Conservation (phyloP, 805 yeast species). For the Saccharomycopsis vini region DNA sequence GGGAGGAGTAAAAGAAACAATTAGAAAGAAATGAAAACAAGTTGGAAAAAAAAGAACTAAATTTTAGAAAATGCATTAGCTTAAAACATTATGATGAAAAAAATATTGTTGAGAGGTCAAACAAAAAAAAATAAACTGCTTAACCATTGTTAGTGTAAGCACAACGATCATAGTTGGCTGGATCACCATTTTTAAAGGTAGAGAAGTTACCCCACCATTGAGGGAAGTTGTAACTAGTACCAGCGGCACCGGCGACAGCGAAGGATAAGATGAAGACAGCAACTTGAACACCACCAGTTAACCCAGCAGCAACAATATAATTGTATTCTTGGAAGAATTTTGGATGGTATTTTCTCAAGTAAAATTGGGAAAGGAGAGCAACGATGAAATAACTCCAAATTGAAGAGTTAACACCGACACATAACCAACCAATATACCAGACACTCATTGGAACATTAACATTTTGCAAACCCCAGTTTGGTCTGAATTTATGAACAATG, state of each 20-base stretch:
- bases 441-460: constrained; percentile 24
- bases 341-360: constrained; percentile 24
- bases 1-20: too few relatives aligned
- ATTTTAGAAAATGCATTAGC: too few relatives aligned
- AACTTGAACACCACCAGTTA: constrained; percentile 38
- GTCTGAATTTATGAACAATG: constrained; percentile 24
- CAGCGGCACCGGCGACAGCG: constrained; percentile 28
- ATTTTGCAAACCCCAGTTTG: constrained; percentile 25
- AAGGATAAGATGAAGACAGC: constrained; percentile 27
- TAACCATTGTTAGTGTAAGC: constrained; percentile 8
- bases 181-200: constrained; percentile 1
- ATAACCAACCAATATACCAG: constrained; percentile 28
- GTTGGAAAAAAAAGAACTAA: too few relatives aligned
- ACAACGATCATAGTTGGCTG: constrained; percentile 18
- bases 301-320: constrained; percentile 40
- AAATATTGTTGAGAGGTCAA: too few relatives aligned
- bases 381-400: constrained; percentile 25
- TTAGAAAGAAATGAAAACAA: too few relatives aligned
- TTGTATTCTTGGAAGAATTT: constrained; percentile 34
- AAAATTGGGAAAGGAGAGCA: constrained; percentile 24
- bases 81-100: too few relatives aligned
- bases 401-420: constrained; percentile 27
- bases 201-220: constrained; percentile 28
- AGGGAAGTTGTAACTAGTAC: constrained; percentile 25
- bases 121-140: too few relatives aligned